Percentiles rank a stretch among this genome's conserved stretches.
Evolutionary conservation across 2,329 filamentous ascomycete species (phyloP).

Genomic region (Chrysoporthe austroafricana): DNA sequence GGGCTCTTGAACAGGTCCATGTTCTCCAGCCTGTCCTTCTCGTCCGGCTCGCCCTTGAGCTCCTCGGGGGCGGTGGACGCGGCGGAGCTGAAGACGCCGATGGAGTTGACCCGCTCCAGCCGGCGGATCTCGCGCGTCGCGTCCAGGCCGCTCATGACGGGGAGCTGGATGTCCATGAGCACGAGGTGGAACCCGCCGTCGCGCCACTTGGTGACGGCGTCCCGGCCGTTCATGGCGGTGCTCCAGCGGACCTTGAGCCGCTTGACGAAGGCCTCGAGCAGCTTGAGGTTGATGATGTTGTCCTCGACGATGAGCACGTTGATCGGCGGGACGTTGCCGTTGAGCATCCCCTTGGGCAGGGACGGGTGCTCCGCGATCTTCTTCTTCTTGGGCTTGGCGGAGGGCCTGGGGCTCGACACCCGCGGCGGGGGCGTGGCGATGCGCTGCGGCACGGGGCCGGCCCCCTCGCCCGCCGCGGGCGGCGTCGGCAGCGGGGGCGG

Average conservation of each 20-base stretch:
- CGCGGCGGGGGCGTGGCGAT: conserved; percentile 58
- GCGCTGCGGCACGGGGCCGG: conserved; percentile 47
- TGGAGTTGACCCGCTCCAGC: conserved; percentile 86
- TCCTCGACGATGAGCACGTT: conserved; percentile 98
- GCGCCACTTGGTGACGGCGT: conserved; percentile 93
- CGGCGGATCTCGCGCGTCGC: conserved; percentile 93
- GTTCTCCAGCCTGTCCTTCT: conserved; percentile 71
- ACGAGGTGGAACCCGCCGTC: conserved; percentile 93
- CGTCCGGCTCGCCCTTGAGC: conserved; percentile 52
- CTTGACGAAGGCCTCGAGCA: conserved; percentile 95
- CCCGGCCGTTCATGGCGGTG: conserved; percentile 93
- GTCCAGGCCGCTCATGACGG: conserved; percentile 93
- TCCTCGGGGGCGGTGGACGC: conserved; percentile 57
- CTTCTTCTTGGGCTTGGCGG: conserved; percentile 55
- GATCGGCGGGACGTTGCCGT: conserved; percentile 88
- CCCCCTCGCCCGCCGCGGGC: conserved; percentile 47
- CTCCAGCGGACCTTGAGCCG: conserved; percentile 94
- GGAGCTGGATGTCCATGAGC: conserved; percentile 97
- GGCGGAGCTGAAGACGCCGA: conserved; percentile 80
- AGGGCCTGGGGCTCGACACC: conserved; percentile 53
- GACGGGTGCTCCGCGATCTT: conserved; percentile 51
- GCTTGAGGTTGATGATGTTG: conserved; percentile 94
- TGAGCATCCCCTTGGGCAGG: conserved; percentile 69
- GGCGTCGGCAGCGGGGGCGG: conserved; percentile 50
- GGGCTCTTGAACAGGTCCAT: conserved; percentile 85